These are phyloP conservation scores for Echites panduratus DNA, from an alignment of 257 asterid genomes.

Conservation along the genomic window DNA sequence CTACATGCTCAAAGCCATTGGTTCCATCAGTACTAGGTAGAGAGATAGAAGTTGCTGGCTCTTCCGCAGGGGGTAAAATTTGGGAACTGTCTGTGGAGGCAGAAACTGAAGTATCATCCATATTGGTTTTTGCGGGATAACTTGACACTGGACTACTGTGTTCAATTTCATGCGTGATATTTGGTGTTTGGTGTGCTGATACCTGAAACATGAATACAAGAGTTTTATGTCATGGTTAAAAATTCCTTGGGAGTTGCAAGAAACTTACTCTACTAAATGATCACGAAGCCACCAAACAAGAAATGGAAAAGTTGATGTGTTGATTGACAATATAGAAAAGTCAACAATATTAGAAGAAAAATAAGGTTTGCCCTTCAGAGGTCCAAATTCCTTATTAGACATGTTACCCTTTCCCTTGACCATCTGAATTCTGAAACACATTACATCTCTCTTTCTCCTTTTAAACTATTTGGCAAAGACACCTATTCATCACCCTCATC, in stretches of 20 bases:
- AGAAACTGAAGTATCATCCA: conserved; percentile 37
- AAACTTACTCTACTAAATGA: conserved; percentile 3
- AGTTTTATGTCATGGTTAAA: neutral
- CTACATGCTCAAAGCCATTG: conserved; percentile 29
- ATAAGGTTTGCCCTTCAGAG: neutral
- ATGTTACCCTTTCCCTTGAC: neutral
- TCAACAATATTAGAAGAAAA: neutral
- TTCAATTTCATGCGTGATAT: conserved; percentile 14
- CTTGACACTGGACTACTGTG: conserved; percentile 27
- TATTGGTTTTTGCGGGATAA: conserved; percentile 33
- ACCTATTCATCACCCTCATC: no score
- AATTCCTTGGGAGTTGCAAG: neutral
- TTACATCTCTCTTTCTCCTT: neutral
- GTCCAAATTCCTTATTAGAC: neutral
- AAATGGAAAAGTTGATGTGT: neutral
- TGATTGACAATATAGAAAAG: neutral
- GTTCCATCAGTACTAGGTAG: conserved; percentile 32
- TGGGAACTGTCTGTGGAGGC: conserved; percentile 33
- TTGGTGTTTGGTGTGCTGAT: conserved; percentile 29
- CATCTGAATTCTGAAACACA: neutral
- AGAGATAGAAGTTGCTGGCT: conserved; percentile 38
- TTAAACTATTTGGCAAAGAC: neutral
- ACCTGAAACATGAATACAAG: conserved; percentile 25
- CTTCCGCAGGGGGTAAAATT: conserved; percentile 33
- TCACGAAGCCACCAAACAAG: neutral